Conservation (phyloP, 495 filamentous ascomycete species). For the Penicillium bovifimosum region DNA sequence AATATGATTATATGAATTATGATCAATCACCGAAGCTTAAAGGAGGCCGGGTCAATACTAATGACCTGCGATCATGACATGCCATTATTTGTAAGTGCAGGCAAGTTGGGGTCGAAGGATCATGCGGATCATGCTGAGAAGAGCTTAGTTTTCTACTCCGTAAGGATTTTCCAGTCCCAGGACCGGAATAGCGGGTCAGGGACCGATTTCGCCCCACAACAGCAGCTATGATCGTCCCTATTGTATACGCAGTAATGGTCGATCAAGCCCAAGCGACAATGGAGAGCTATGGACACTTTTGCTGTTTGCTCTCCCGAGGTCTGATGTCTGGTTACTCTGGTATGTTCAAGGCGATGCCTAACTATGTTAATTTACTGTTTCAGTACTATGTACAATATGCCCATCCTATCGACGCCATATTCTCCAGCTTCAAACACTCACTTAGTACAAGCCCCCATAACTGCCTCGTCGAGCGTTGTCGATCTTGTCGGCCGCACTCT, state of each 20-base stretch:
- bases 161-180: background rate
- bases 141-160: too few species aligned
- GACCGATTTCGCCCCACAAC: background rate
- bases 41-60: background rate
- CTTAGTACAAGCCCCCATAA: background rate
- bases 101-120: background rate
- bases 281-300: background rate
- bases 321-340: too few species aligned
- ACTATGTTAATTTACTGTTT: background rate
- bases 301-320: too few species aligned
- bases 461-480: constrained; percentile 19
- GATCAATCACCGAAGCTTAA: background rate
- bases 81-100: background rate
- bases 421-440: background rate
- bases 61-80: background rate
- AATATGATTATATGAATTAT: background rate
- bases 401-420: background rate
- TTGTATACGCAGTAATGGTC: background rate
- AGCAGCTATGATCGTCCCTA: background rate
- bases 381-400: background rate
- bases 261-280: background rate
- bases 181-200: background rate
- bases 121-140: too few species aligned
- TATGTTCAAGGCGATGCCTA: too few species aligned
- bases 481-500: constrained; percentile 35